Evolutionary conservation across 768 basidiomycete genomes (phyloP), one percentile per base, ranked within the genome.

Genomic region (Agrocybe praecox): DNA sequence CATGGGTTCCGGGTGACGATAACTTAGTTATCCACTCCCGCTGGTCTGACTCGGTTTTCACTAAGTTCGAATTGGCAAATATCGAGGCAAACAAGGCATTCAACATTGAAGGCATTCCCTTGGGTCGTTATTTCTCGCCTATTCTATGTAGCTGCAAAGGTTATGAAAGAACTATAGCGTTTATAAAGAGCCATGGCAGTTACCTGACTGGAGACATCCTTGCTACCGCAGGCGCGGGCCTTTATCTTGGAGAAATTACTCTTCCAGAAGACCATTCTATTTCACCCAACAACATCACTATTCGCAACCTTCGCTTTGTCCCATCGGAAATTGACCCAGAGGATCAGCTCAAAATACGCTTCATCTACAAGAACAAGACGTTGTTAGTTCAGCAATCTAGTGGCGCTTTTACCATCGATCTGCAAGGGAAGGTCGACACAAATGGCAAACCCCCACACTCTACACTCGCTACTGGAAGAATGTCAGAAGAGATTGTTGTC

Each of bases 91-190:
- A 73, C 3, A 64, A 65, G 8, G 78, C 76, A 0, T 77, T 80
- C 64, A 80, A 84, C 51, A 56, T 90, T 34, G 70, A 68, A 6
- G 86, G 84, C 21, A 69, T 89, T 22, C 86, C 89, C 0, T 64
- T 84, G 26, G 89, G 89, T 0, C 79, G 89, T 34, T 90, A 88
- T 68, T 79, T 83, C 63, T 81, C 81, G 10, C 85, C 88, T 2
- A 65, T 82, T 0, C 63, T 89, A 11, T 87, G 81, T 52, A 74
- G 76, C 51, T 78, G 79, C 58, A 42, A 65, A 2, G 80, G 80
- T 1, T 53, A 56, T 0, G 63, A 67, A 10, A 74, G 87, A 46
- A 77, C 69, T 19, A 76, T 88, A 45, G 89, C 86, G 1, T 88
- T 90, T 61, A 66, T 89, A 55, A 88, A 87, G 70, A 81, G 79